Percentiles rank a stretch among this genome's conserved stretches.
Conservation (phyloP, 169 alveolate species). For the Cryptosporidium ryanae region DNA sequence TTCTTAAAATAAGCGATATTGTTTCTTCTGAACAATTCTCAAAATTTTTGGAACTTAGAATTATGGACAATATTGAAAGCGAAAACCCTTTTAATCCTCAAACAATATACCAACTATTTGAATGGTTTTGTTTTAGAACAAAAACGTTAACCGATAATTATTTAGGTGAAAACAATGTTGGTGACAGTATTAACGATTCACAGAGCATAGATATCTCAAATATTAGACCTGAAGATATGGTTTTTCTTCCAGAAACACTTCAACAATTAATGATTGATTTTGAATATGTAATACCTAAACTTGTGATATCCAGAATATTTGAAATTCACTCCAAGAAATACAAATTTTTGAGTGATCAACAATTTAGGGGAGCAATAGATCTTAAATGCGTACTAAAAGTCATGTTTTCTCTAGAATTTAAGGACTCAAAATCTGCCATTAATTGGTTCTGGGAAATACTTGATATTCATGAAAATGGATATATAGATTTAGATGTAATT, state of each 20-base stretch:
- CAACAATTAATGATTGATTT: conserved; percentile 53
- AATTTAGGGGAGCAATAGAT: conserved; percentile 7
- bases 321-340: conserved; percentile 16
- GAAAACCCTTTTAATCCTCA: conserved; percentile 70
- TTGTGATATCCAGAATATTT: conserved; percentile 63
- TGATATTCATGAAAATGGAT: conserved; percentile 38
- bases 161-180: neutral
- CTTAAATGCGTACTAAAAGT: conserved; percentile 30
- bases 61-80: conserved; percentile 4
- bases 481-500: conserved; percentile 37
- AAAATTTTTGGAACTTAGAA: conserved; percentile 47
- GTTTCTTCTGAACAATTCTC: conserved; percentile 55
- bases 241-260: conserved; percentile 59
- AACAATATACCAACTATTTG: conserved; percentile 38
- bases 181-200: neutral
- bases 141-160: neutral
- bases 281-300: conserved; percentile 46
- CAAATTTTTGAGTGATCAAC: neutral
- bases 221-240: neutral
- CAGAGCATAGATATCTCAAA: neutral
- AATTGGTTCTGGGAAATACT: conserved; percentile 68
- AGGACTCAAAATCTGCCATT: conserved; percentile 28
- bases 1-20: conserved; percentile 40
- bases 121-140: conserved; percentile 51
- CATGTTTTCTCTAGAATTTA: conserved; percentile 42